Conservation (phyloP, 768 basidiomycete genomes). For the Tylopilus balloui region DNA sequence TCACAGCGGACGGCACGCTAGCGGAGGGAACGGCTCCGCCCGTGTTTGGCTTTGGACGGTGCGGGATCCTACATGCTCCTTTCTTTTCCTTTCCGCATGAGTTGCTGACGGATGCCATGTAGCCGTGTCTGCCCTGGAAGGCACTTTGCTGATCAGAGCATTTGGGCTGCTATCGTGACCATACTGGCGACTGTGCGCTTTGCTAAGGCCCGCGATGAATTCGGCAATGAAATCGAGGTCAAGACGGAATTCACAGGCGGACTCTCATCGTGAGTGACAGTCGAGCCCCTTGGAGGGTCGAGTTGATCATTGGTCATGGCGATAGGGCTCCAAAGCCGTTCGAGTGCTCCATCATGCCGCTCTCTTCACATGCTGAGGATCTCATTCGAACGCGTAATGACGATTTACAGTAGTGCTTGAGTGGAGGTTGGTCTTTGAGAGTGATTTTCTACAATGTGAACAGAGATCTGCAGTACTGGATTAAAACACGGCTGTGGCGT, state of each 20-base stretch:
- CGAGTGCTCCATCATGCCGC: conserved; percentile 17
- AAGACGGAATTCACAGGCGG: conserved; percentile 23
- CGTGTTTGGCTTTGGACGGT: conserved; percentile 28
- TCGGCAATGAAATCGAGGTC: conserved; percentile 30
- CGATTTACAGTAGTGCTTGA: not conserved
- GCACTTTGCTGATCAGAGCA: conserved; percentile 29
- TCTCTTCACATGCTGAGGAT: conserved; percentile 10
- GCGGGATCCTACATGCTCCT: too few species aligned
- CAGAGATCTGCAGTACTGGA: not conserved
- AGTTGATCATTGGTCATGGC: conserved; percentile 1
- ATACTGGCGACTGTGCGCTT: conserved; percentile 30
- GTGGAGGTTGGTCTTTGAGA: not conserved
- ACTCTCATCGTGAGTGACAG: conserved; percentile 11
- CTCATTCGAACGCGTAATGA: conserved; percentile 15
- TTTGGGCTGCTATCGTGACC: conserved; percentile 32
- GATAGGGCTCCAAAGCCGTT: conserved; percentile 25
- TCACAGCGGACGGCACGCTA: conserved; percentile 26
- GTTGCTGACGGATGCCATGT: not conserved
- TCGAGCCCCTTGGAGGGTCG: not conserved
- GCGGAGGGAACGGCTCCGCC: not conserved
- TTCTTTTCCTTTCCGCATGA: too few species aligned
- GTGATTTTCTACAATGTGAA: not conserved
- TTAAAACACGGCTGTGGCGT: conserved; percentile 1
- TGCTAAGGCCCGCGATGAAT: conserved; percentile 22
- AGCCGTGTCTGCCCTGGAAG: conserved; percentile 34